A percentile compares a stretch with the other conserved stretches of the same genome.
Conservation (phyloP, 129 eudicot species). For the Ambrosia artemisiifolia region DNA sequence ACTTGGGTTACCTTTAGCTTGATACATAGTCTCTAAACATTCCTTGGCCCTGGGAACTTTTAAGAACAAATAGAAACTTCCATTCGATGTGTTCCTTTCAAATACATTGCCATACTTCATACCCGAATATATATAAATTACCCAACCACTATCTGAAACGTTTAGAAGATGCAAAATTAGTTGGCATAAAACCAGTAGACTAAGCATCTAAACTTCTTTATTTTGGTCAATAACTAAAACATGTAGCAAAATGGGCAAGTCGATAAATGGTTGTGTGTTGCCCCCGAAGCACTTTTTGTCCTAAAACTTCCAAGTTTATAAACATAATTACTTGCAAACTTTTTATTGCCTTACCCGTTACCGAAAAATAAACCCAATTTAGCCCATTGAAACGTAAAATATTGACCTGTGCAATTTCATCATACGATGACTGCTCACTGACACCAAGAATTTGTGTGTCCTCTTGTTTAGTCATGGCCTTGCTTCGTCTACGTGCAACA, state of each 20-base stretch:
- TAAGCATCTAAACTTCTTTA: background rate
- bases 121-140: background rate
- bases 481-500: constrained; percentile 56
- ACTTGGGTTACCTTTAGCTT: no score
- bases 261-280: no score
- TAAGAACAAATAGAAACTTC: constrained; percentile 78
- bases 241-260: no score
- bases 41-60: constrained; percentile 81
- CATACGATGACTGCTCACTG: constrained; percentile 53
- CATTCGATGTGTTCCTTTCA: constrained; percentile 55
- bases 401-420: constrained; percentile 58
- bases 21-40: constrained; percentile 44
- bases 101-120: constrained; percentile 47
- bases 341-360: background rate
- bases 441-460: constrained; percentile 84
- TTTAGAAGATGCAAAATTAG: background rate
- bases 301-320: background rate
- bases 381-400: background rate
- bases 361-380: background rate
- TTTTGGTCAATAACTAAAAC: background rate
- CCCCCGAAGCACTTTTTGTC: background rate
- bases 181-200: no score
- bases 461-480: constrained; percentile 65
- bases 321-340: background rate
- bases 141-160: background rate